Evolutionary conservation across 306 rosid species (phyloP), one percentile per base, ranked within the genome.

Genomic region (Argentina anserina): DNA sequence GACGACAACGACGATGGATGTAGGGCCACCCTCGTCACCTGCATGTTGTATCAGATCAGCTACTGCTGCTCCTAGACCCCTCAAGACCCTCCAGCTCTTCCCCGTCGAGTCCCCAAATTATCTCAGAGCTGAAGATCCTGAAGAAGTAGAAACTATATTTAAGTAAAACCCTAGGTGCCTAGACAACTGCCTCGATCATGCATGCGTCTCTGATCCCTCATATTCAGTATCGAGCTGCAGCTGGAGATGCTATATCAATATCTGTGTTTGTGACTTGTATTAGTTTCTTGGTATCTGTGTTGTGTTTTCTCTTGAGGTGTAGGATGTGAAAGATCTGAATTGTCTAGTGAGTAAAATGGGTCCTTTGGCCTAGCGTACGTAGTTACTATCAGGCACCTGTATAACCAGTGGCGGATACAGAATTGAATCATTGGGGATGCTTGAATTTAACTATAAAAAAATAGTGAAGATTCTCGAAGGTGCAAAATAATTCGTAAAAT

Each of bases 31-130:
- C 18, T 74, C 84, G 42, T 66, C 84, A 40, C 58, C 47, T 20
- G 18, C 58, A 50, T 50, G 59, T 18, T 81, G 84, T 55, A 70
- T 50, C 33, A 20, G 46, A 29, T 9, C 15, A 21, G 75, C 71
- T 21, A 1, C 33, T 25, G 62, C n/a, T 13, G 73, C 86, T 7
- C 68, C 82, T 40, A 69, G 75, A 58, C 90, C 90, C 43, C 87
- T 87, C 61, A 85, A 84, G 84, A 93, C 98, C 70, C 96, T 93
- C 67, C 86, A 93, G 52, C 93, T 93, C 75, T 93, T 93, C 69
- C 98, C 98, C n/a, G 66, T 86, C 72, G 81, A 88, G 33, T 70
- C 87, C 33, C 55, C 93, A 40, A 79, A 75, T 71, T 77, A 71
- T 72, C 82, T 79, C 79, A 83, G 80, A 58, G n/a, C 63, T 13